Percentiles rank a stretch among this genome's conserved stretches.
These are phyloP conservation scores for Acacia confusa DNA, from an alignment of 306 rosid species.

Conservation along the genomic window DNA sequence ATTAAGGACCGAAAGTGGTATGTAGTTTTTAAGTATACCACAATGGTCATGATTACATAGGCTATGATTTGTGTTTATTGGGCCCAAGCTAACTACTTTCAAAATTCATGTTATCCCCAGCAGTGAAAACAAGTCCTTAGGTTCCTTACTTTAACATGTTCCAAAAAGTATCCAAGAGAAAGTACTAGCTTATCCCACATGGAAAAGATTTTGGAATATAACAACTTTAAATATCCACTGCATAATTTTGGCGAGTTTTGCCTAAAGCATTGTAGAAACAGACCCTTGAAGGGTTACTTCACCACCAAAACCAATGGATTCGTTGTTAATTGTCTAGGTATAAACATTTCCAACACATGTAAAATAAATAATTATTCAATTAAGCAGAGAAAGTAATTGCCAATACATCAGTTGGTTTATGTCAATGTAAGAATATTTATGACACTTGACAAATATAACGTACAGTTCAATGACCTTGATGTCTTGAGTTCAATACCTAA, in stretches of 20 bases:
- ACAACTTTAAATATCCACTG: conserved; percentile 16
- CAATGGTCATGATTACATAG: conserved; percentile 7
- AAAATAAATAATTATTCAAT: conserved; percentile 5
- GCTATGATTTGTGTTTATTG: background rate
- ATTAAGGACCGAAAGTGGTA: too few species aligned
- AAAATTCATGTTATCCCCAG: conserved; percentile 4
- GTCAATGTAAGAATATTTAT: background rate
- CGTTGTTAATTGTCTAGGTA: conserved; percentile 1
- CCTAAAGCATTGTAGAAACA: background rate
- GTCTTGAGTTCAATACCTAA: background rate
- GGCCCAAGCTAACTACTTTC: background rate
- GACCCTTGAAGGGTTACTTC: background rate
- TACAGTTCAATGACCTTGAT: background rate
- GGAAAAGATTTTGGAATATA: too few species aligned
- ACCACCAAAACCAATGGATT: background rate
- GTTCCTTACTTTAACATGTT: conserved; percentile 3
- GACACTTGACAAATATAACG: conserved; percentile 12
- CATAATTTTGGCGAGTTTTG: background rate
- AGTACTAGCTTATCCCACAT: background rate
- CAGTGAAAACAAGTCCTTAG: background rate
- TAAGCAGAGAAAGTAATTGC: conserved; percentile 3
- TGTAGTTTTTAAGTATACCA: background rate
- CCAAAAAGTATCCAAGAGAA: background rate
- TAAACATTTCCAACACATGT: background rate
- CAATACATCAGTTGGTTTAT: background rate